Percentiles rank a stretch among this genome's conserved stretches.
These are phyloP conservation scores for Fraxinus paxiana DNA, from an alignment of 305 asterid genomes.

Conservation along the genomic window DNA sequence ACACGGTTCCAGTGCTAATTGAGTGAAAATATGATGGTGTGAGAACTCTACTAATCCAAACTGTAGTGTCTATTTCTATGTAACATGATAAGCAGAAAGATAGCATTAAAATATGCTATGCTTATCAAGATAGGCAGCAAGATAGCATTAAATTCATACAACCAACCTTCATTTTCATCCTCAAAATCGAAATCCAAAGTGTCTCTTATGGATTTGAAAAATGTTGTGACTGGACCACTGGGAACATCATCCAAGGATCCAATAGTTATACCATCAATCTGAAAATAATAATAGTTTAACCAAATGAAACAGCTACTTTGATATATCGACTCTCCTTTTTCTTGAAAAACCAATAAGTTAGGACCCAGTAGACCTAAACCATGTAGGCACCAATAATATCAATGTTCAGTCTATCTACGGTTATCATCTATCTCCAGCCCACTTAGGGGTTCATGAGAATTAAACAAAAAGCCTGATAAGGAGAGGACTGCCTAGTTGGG, in stretches of 20 bases:
- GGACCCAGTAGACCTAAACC: conserved; percentile 4
- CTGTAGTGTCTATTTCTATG: background rate
- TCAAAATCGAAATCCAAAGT: conserved; percentile 87
- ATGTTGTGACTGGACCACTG: conserved; percentile 63
- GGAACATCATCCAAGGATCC: conserved; percentile 95
- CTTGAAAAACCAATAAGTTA: background rate
- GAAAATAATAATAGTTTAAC: conserved; percentile 23
- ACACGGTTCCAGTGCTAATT: background rate
- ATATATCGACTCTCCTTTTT: background rate
- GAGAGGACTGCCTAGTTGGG: background rate
- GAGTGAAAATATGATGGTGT: background rate
- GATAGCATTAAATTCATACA: background rate
- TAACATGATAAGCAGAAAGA: background rate
- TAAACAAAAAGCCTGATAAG: background rate
- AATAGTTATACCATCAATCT: conserved; percentile 73
- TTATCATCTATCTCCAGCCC: background rate
- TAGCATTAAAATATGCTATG: background rate
- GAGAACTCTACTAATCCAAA: background rate
- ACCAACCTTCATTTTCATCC: conserved; percentile 93
- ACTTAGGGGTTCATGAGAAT: background rate
- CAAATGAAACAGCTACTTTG: background rate
- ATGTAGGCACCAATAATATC: background rate
- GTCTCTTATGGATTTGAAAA: conserved; percentile 73
- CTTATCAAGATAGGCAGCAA: conserved; percentile 9
- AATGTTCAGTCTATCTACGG: background rate